Evolutionary conservation across 2,329 filamentous ascomycete genomes (phyloP), one percentile per base, ranked within the genome.

Genomic region (Ophiosphaerella herpotricha): DNA sequence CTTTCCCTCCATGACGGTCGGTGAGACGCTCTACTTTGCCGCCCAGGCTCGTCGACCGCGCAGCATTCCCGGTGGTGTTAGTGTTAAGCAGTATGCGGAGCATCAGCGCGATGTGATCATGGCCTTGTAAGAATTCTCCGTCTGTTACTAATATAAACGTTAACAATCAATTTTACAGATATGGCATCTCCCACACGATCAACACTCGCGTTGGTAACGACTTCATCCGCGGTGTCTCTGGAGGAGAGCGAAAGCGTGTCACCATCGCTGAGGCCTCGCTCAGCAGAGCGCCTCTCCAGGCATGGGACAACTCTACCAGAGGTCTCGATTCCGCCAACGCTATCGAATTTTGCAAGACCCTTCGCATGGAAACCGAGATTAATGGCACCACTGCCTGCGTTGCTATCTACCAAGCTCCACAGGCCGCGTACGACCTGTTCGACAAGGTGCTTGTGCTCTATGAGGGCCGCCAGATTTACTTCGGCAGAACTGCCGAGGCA

Each of bases 231-330:
- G 88, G 88, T 71, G 87, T 91, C 8, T 87, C 84, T 24, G 88
- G 88, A 66, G 88, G 88, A 66, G 87, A 91, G 78, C 80, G 86
- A 68, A 92, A 94, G 75, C 85, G 91, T 68, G 90, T 95, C 5
- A 89, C 85, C 38, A 91, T 94, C 54, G 89, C 88, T 1, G 90
- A 94, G 72, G 90, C 89, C 58, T 81, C 87, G 52, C 77, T 91
- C 9, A 86, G 86, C 13, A 77, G 79, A 31, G 82, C 83, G 0
- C 81, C 81, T 0, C 70, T 85, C 1, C 86, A 89, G 67, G 87
- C 85, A 52, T 94, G 90, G 89, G 90, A 90, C 65, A 90, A 90
- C 76, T 86, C 82, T 35, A 90, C 88, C 23, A 80, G 88, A 74
- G 87, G 87, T 73, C 78, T 90, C 29, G 88, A 91, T 73, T 87